Conservation (phyloP, 2,329 filamentous ascomycete genomes). For the Albifimbria verrucaria region DNA sequence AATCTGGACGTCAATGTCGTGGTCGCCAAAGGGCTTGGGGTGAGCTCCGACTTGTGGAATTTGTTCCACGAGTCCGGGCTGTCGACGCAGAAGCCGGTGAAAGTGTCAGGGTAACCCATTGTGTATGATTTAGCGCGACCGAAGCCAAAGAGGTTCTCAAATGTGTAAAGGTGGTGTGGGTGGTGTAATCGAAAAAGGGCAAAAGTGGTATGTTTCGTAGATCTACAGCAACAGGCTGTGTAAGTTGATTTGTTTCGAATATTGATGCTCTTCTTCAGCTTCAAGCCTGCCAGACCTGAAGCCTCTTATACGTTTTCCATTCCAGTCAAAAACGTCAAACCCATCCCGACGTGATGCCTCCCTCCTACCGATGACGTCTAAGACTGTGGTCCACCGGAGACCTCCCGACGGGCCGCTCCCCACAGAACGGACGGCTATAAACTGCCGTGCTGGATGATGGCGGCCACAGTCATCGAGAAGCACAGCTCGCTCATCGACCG, state of each 20-base stretch:
- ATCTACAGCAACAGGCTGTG: not conserved
- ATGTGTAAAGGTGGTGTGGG: not conserved
- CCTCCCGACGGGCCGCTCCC: not conserved
- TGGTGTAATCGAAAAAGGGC: too few relatives aligned
- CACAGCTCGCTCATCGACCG: not conserved
- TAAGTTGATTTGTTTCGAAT: not conserved
- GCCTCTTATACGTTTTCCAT: not conserved
- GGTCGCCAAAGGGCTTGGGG: constrained; percentile 32
- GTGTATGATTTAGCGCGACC: not conserved
- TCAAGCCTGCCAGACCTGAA: too few relatives aligned
- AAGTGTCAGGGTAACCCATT: constrained; percentile 42
- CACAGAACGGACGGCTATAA: too few relatives aligned
- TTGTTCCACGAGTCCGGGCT: constrained; percentile 38
- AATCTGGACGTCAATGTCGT: constrained; percentile 64
- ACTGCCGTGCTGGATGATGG: not conserved
- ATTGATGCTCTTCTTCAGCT: too few relatives aligned
- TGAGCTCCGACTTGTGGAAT: constrained; percentile 35
- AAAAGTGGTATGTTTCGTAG: not conserved
- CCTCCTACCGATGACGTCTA: not conserved
- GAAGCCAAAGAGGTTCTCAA: not conserved
- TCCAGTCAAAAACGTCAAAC: not conserved
- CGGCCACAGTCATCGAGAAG: not conserved
- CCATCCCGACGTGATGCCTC: not conserved
- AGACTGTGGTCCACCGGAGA: not conserved
- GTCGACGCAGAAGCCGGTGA: constrained; percentile 40